These are phyloP conservation scores for Poa pratensis DNA, from an alignment of 176 grass and related monocot genomes.

Conservation along the genomic window DNA sequence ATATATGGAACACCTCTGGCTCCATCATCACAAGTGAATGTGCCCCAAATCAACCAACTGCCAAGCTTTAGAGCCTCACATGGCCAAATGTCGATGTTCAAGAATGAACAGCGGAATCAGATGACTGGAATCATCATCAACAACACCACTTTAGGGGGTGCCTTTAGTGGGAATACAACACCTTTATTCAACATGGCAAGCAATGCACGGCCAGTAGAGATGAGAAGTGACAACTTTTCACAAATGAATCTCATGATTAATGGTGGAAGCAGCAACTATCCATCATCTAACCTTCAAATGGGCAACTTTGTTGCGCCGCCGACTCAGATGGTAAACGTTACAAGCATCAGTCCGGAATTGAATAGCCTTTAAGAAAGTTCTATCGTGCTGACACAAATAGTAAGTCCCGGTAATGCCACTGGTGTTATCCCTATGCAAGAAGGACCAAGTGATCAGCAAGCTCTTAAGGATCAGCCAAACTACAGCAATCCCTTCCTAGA, in stretches of 20 bases:
- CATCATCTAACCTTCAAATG: background rate
- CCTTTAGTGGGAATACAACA: background rate
- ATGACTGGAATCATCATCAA: background rate
- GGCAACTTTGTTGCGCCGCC: background rate
- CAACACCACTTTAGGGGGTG: background rate
- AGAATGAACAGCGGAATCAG: background rate
- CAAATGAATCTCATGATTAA: background rate
- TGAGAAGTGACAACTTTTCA: slow-evolving; percentile 5
- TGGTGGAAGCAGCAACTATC: slow-evolving; percentile 25
- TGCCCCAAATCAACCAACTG: background rate
- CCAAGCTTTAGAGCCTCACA: background rate
- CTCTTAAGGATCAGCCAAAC: background rate
- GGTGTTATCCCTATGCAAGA: background rate
- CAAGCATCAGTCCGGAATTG: slow-evolving; percentile 16
- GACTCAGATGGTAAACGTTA: slow-evolving; percentile 3
- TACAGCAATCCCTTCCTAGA: background rate
- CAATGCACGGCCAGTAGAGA: background rate
- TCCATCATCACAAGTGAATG: background rate
- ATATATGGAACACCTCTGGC: slow-evolving; percentile 20
- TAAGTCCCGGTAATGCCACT: background rate
- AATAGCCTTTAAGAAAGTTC: background rate
- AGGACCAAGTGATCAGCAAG: slow-evolving; percentile 9
- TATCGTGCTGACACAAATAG: background rate
- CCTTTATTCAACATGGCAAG: slow-evolving; percentile 21
- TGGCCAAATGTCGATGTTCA: background rate